Evolutionary conservation across 352 stramenopile species (phyloP).

Genomic region (Phytophthora constricta): DNA sequence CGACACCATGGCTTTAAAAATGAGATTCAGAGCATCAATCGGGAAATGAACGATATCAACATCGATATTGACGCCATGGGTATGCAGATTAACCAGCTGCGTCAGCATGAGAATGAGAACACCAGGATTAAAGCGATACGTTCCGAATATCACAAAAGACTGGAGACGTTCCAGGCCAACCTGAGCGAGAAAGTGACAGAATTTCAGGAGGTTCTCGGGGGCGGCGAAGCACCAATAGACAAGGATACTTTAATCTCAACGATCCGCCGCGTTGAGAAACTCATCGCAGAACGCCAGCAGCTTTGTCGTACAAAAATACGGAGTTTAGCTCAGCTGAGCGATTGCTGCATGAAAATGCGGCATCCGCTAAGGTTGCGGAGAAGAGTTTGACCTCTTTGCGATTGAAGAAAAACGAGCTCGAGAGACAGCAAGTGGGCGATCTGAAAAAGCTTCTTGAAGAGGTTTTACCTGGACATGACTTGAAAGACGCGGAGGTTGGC

Average conservation of each 20-base stretch:
- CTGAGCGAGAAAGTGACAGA: conserved; percentile 56
- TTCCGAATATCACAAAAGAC: conserved; percentile 48
- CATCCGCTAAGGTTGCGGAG: conserved; percentile 56
- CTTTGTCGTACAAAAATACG: conserved; percentile 33
- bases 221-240: conserved; percentile 39
- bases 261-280: conserved; percentile 31
- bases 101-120: conserved; percentile 54
- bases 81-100: conserved; percentile 62
- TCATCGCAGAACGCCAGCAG: conserved; percentile 34
- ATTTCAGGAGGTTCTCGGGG: conserved; percentile 42
- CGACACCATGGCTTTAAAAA: conserved; percentile 42
- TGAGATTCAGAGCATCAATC: conserved; percentile 55
- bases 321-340: conserved; percentile 41
- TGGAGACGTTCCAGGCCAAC: conserved; percentile 48
- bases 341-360: conserved; percentile 58
- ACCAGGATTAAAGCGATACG: conserved; percentile 58
- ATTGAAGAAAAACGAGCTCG: conserved; percentile 57
- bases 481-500: conserved; percentile 56
- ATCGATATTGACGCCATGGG: conserved; percentile 55
- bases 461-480: conserved; percentile 47
- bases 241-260: conserved; percentile 31
- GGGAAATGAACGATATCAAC: conserved; percentile 49
- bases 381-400: conserved; percentile 47
- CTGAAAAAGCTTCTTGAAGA: conserved; percentile 61
- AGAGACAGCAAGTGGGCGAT: conserved; percentile 56